Conservation (phyloP, 768 basidiomycete species). For the Cyclocybe aegerita region DNA sequence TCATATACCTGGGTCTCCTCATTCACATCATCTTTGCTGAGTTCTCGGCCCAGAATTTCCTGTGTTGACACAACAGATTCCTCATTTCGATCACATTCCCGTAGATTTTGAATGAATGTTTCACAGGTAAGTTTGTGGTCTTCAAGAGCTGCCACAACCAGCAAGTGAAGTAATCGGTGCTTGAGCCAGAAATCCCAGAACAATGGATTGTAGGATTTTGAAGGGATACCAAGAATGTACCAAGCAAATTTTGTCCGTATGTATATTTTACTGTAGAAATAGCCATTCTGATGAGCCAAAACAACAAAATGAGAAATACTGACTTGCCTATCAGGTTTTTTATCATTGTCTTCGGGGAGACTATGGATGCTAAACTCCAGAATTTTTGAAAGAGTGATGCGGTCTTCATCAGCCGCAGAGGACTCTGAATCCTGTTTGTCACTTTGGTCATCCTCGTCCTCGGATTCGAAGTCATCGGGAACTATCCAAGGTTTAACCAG, state of each 20-base stretch:
- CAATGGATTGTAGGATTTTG: constrained; percentile 40
- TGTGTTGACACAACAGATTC: constrained; percentile 29
- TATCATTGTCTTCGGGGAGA: constrained; percentile 13
- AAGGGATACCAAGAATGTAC: constrained; percentile 64
- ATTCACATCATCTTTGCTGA: constrained; percentile 42
- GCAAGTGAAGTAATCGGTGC: constrained; percentile 50
- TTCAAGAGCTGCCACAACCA: constrained; percentile 36
- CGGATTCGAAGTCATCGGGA: constrained; percentile 22
- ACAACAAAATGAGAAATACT: not conserved
- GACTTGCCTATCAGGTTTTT: constrained; percentile 47
- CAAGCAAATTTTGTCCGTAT: constrained; percentile 62
- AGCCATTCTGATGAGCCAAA: not conserved
- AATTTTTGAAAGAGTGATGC: constrained; percentile 22
- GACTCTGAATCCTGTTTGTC: constrained; percentile 15
- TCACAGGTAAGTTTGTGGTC: constrained; percentile 35
- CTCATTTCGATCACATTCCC: constrained; percentile 20
- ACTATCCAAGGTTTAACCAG: constrained; percentile 38
- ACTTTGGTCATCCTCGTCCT: constrained; percentile 22
- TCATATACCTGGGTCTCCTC: constrained; percentile 46
- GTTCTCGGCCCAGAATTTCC: constrained; percentile 41
- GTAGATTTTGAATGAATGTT: constrained; percentile 37
- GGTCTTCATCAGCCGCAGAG: constrained; percentile 28
- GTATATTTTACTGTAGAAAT: constrained; percentile 53
- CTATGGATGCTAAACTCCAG: constrained; percentile 7
- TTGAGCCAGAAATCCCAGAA: constrained; percentile 48